Base-by-base conservation (phyloP, 345 rosid genomes). In the Arabidopsis arenosa region DNA sequence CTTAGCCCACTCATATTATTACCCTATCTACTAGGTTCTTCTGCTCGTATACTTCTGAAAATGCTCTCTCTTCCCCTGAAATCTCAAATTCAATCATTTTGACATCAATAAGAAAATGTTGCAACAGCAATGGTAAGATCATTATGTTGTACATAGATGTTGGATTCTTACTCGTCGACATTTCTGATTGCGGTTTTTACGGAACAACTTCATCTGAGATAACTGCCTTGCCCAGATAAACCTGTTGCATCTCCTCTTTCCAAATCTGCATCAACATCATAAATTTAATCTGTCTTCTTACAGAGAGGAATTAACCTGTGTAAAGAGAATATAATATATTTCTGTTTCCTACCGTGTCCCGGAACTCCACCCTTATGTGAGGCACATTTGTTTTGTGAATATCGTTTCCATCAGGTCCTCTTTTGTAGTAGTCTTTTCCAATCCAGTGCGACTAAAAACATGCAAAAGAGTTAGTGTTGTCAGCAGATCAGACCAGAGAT, bases 381-480 rank as follows among this genome's bases (percentile, higher is more conserved):
- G 99, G 98, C 68, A 96, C 98, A 64, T 96, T 96, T 62, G 99
- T 96, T 78, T 43, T 93, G 60, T 65, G 98, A 80, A 96, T 88
- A 74, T 96, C 95, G 66, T 96, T 96, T 79, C 99, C 99, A 72
- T 83, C 90, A 0, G 98, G 92, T 74, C 97, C 97, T 85, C 97
- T 91, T 79, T 86, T 93, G 85, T 89, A 96, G 88, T 96, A 93
- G 77, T 81, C 85, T 55, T 85, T 85, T 21, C 98, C 98, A 2
- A 96, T 93, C 99, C 99, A 96, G 72, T 96, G 99, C 0, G 98
- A 88, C 99, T 96, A 23, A 87, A 54, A 83, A 64, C 68, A 71
- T 52, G 11, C 65, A 32, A 67, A 47, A 52, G 53, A 72, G 56
- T 72, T 3, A 6, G 14, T 9, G 18, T 30, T 52, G 71, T 10